Evolutionary conservation across 176 grass and related monocot species (phyloP).

Genomic region (Rhipidocladum racemiflorum): DNA sequence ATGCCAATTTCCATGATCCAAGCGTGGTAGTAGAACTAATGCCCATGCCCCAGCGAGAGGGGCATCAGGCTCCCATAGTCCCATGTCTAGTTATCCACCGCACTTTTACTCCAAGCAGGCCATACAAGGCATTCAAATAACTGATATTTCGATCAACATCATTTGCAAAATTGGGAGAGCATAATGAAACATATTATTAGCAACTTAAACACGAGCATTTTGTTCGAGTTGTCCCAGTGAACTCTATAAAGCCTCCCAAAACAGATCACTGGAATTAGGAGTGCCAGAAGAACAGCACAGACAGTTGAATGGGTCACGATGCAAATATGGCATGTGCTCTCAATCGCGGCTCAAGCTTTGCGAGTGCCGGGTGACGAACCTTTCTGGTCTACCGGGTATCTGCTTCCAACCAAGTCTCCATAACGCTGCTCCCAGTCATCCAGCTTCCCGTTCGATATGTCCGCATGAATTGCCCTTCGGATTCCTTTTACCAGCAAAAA

Average conservation of each 20-base stretch:
- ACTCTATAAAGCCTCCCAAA: constrained; percentile 36
- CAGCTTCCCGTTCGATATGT: constrained; percentile 54
- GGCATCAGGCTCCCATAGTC: not conserved
- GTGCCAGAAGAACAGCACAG: not conserved
- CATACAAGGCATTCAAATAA: not conserved
- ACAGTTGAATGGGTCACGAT: constrained; percentile 1
- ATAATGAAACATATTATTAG: constrained; percentile 28
- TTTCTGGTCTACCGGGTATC: constrained; percentile 34
- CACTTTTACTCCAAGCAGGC: not conserved
- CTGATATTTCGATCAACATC: constrained; percentile 4
- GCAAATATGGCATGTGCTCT: not conserved
- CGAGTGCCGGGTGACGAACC: constrained; percentile 16
- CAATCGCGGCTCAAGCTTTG: constrained; percentile 28
- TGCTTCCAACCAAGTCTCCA: constrained; percentile 55
- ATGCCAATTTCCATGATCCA: not conserved
- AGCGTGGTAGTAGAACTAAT: not conserved
- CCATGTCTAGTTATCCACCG: not conserved
- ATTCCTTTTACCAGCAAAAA: constrained; percentile 78
- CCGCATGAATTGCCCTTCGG: constrained; percentile 53
- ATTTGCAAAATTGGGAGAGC: constrained; percentile 43
- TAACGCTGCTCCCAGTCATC: constrained; percentile 88
- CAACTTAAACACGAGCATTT: constrained; percentile 29
- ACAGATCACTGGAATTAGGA: constrained; percentile 3
- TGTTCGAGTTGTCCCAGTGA: constrained; percentile 26
- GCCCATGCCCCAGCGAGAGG: not conserved